Percentiles rank a stretch among this genome's conserved stretches.
Evolutionary conservation across 192 early-diverging fungal species (phyloP).

Genomic region (Entomortierella parvispora): DNA sequence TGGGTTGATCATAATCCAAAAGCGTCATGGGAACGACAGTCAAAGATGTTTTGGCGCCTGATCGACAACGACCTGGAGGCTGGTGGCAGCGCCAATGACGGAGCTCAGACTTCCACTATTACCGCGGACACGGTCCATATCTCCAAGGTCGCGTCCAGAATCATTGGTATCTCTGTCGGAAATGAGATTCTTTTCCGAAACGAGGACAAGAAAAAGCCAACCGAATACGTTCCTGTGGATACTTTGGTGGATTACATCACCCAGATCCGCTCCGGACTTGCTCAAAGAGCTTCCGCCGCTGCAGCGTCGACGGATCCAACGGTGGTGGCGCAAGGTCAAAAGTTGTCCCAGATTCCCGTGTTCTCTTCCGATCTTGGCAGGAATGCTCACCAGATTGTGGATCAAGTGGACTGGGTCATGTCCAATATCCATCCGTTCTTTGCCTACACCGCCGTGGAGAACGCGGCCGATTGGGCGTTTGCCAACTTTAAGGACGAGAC

Average conservation of each 20-base stretch:
- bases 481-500: constrained; percentile 61
- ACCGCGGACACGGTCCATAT: constrained; percentile 38
- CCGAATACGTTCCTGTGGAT: constrained; percentile 17
- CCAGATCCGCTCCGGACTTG: constrained; percentile 55
- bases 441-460: constrained; percentile 58
- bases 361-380: constrained; percentile 54
- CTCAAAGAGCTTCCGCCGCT: constrained; percentile 53
- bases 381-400: constrained; percentile 55
- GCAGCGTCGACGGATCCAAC: constrained; percentile 18
- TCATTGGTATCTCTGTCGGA: constrained; percentile 67
- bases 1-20: constrained; percentile 67
- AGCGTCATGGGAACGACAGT: constrained; percentile 50
- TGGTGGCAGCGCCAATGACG: constrained; percentile 32
- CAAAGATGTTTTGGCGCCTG: constrained; percentile 24
- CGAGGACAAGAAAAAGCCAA: constrained; percentile 38
- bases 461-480: constrained; percentile 64
- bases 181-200: constrained; percentile 72
- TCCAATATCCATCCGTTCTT: constrained; percentile 79
- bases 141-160: constrained; percentile 55
- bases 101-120: constrained; percentile 34
- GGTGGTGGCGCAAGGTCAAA: constrained; percentile 55
- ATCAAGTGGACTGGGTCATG: constrained; percentile 66
- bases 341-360: constrained; percentile 31
- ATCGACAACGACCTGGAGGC: constrained; percentile 22
- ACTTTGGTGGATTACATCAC: constrained; percentile 59